These are phyloP conservation scores for Quercus robur DNA, from an alignment of 306 rosid genomes.

Conservation along the genomic window DNA sequence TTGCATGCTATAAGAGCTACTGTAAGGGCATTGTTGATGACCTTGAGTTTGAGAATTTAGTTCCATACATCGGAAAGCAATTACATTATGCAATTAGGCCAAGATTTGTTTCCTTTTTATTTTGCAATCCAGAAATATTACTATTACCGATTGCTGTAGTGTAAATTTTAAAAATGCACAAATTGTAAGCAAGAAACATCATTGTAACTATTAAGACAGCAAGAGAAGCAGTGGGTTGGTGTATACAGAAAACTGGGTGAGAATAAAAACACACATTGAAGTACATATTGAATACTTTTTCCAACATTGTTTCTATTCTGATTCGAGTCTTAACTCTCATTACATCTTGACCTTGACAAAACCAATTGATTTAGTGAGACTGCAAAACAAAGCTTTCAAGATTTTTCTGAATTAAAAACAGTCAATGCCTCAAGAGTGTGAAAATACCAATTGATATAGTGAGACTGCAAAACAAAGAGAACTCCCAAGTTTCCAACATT, in stretches of 20 bases:
- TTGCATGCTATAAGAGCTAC: no score
- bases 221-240: neutral
- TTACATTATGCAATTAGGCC: no score
- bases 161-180: neutral
- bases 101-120: no score
- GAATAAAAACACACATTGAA: no score
- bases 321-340: neutral
- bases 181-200: neutral
- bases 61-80: no score
- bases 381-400: no score
- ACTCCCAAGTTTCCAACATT: neutral
- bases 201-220: neutral
- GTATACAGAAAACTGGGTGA: no score
- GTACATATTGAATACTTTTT: neutral
- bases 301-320: neutral
- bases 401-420: neutral
- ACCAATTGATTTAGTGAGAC: neutral
- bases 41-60: no score
- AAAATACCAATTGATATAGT: neutral
- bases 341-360: neutral
- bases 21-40: no score
- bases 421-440: neutral
- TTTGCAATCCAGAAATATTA: neutral
- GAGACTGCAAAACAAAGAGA: neutral
- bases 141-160: neutral